phyloP scores from a whole-genome alignment of 805 yeast species.

The Hanseniaspora hatyaiensis region DNA sequence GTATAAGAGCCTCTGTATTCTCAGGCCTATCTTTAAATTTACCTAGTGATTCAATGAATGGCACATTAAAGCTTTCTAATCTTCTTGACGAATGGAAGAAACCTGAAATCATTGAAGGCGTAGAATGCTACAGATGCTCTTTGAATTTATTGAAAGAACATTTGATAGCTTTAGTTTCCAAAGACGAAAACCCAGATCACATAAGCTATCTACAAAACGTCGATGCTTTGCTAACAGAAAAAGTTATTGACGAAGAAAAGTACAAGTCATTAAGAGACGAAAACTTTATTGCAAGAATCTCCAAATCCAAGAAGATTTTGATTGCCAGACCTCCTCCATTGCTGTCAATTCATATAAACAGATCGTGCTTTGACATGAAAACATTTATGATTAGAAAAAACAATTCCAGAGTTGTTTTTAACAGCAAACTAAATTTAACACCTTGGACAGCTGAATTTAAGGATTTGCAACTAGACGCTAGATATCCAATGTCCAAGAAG shows the following conservation, averaged over 20 bases:
- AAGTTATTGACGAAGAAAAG: constrained; percentile 67
- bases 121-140: constrained; percentile 89
- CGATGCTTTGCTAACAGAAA: constrained; percentile 44
- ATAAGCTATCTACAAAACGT: constrained; percentile 32
- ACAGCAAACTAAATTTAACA: constrained; percentile 52
- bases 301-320: constrained; percentile 72
- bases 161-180: constrained; percentile 31
- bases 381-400: constrained; percentile 78
- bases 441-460: constrained; percentile 58
- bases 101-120: constrained; percentile 83
- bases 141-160: constrained; percentile 48
- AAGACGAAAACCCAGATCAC: constrained; percentile 22
- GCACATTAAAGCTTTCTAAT: constrained; percentile 38
- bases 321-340: constrained; percentile 75
- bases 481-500: constrained; percentile 55
- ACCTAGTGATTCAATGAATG: constrained; percentile 39
- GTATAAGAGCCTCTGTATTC: constrained; percentile 68
- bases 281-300: constrained; percentile 60
- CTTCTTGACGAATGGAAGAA: constrained; percentile 55
- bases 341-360: constrained; percentile 74
- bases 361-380: constrained; percentile 83
- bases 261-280: constrained; percentile 64
- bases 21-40: constrained; percentile 63
- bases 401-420: constrained; percentile 70
- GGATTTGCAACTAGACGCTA: constrained; percentile 69